Conservation (phyloP, 2,329 filamentous ascomycete species). For the Exophiala dermatitidis region DNA sequence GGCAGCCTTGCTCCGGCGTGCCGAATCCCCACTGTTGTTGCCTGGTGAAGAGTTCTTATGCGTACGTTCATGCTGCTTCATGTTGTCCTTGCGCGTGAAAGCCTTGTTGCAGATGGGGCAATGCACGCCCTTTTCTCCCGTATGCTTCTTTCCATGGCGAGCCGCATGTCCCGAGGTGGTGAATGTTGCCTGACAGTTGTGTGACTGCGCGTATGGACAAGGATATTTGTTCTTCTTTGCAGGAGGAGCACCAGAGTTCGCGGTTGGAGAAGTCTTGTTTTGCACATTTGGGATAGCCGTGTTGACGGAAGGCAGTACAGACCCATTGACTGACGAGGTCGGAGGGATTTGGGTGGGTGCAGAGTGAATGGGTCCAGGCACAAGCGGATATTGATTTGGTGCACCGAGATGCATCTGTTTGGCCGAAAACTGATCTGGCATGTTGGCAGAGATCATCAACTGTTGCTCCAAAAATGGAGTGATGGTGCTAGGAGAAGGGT, state of each 20-base stretch:
- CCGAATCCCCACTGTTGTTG: slow-evolving; percentile 19
- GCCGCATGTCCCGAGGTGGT: slow-evolving; percentile 61
- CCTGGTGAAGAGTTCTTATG: slow-evolving; percentile 37
- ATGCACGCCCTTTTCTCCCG: slow-evolving; percentile 60
- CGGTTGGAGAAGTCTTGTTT: slow-evolving; percentile 14
- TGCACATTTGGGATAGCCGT: slow-evolving; percentile 4
- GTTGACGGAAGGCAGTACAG: slow-evolving; percentile 8
- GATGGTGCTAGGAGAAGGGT: slow-evolving; percentile 26
- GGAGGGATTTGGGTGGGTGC: slow-evolving; percentile 11
- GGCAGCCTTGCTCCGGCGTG: slow-evolving; percentile 25
- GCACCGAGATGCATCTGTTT: slow-evolving; percentile 11
- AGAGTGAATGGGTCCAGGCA: slow-evolving; percentile 12
- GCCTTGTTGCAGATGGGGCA: slow-evolving; percentile 62
- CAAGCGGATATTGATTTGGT: slow-evolving; percentile 16
- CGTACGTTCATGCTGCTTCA: slow-evolving; percentile 61
- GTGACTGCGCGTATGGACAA: slow-evolving; percentile 55
- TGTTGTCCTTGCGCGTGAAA: slow-evolving; percentile 62
- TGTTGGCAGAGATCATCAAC: slow-evolving; percentile 19
- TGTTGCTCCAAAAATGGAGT: slow-evolving; percentile 27
- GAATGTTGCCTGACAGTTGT: slow-evolving; percentile 55
- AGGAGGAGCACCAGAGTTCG: slow-evolving; percentile 4
- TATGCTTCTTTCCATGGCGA: slow-evolving; percentile 63
- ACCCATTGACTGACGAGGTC: slow-evolving; percentile 1
- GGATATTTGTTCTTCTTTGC: slow-evolving; percentile 57
- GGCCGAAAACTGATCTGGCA: slow-evolving; percentile 16